phyloP scores from a whole-genome alignment of 768 basidiomycete species.

The Termitomyces sp. region DNA sequence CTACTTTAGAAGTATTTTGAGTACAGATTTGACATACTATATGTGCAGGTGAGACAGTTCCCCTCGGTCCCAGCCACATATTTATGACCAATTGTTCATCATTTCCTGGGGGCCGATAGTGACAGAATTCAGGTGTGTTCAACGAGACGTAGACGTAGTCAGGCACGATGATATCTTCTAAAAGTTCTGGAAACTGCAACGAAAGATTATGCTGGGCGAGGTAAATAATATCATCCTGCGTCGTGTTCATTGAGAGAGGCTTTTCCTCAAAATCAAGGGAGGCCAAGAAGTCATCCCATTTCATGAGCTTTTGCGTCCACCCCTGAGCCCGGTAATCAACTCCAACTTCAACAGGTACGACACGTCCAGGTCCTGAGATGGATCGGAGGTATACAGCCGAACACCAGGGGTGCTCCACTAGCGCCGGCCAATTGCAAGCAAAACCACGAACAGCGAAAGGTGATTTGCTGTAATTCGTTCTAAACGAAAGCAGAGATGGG shows the following conservation, averaged over 20 bases:
- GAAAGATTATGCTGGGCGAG: conserved; percentile 90
- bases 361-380: conserved; percentile 71
- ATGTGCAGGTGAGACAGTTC: conserved; percentile 86
- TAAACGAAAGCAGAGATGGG: conserved; percentile 58
- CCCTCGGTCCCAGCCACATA: conserved; percentile 77
- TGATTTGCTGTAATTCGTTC: conserved; percentile 27
- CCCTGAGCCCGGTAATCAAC: conserved; percentile 70
- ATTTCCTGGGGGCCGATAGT: conserved; percentile 61
- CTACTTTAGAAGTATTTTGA: conserved; percentile 6
- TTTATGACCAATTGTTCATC: conserved; percentile 66
- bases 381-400: conserved; percentile 63
- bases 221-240: conserved; percentile 45
- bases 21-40: conserved; percentile 39
- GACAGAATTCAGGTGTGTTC: conserved; percentile 35
- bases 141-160: conserved; percentile 81
- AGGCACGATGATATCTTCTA: conserved; percentile 74
- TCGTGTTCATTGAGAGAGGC: conserved; percentile 5
- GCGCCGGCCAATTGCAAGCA: conserved; percentile 74
- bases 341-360: conserved; percentile 91
- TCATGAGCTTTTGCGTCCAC: conserved; percentile 80
- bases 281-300: conserved; percentile 72
- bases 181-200: conserved; percentile 75
- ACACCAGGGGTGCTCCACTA: conserved; percentile 64
- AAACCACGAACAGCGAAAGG: conserved; percentile 77
- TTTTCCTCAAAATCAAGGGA: conserved; percentile 32